Percentiles rank a stretch among this genome's conserved stretches.
Evolutionary conservation across 495 filamentous ascomycete species (phyloP).

Genomic region (Penicillium longicatenatum): DNA sequence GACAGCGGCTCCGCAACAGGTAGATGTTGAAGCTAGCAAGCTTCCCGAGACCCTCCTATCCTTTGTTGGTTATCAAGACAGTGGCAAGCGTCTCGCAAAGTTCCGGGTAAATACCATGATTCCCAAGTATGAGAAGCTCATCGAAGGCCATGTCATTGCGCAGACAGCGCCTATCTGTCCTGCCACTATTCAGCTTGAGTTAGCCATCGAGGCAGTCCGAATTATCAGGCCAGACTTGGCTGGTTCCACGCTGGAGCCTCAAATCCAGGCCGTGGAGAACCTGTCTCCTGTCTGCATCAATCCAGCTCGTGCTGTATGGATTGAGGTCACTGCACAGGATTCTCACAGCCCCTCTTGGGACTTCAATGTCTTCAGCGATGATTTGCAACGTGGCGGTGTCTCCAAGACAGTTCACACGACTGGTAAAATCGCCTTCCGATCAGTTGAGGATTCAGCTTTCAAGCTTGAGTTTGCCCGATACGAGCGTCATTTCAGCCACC

Average conservation of each 20-base stretch:
- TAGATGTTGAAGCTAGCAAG: background rate
- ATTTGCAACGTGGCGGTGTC: background rate
- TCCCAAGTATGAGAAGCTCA: background rate
- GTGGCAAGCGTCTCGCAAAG: background rate
- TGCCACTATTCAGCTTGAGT: constrained; percentile 44
- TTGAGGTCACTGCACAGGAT: constrained; percentile 10
- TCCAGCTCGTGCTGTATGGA: constrained; percentile 24
- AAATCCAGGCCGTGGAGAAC: background rate
- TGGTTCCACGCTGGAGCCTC: background rate
- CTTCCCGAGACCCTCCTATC: background rate
- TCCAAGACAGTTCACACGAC: background rate
- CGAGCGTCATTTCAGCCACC: constrained; percentile 42
- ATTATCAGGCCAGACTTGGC: constrained; percentile 23
- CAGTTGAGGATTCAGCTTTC: background rate
- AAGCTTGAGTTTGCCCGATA: constrained; percentile 40
- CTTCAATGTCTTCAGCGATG: background rate
- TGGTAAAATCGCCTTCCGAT: background rate
- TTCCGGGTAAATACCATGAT: background rate
- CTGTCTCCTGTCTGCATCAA: background rate
- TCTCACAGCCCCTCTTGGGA: background rate
- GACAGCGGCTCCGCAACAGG: background rate
- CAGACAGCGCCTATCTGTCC: constrained; percentile 52
- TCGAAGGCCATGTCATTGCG: constrained; percentile 42
- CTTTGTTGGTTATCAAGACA: constrained; percentile 44
- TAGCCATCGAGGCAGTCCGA: constrained; percentile 47